Percentiles rank a stretch among this genome's conserved stretches.
phyloP scores from a whole-genome alignment of 2,329 filamentous ascomycete species.

The Thelonectria rubi region DNA sequence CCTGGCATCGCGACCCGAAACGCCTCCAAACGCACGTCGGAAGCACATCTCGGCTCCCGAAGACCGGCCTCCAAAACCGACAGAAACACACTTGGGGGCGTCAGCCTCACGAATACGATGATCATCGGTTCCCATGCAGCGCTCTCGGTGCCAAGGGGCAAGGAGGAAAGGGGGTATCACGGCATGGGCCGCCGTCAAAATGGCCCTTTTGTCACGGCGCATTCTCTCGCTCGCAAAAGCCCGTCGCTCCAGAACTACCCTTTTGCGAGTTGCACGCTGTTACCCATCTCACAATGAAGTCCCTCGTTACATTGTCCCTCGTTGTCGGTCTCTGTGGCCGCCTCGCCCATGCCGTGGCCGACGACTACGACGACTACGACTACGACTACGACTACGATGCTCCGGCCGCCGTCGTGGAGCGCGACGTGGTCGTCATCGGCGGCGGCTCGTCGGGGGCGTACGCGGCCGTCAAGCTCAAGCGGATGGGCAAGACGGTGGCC shows the following conservation, averaged over 20 bases:
- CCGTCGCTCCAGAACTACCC: slow-evolving; percentile 6
- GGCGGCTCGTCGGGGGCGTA: slow-evolving; percentile 33
- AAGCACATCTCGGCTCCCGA: slow-evolving; percentile 22
- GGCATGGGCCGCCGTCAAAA: slow-evolving; percentile 33
- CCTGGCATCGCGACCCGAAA: slow-evolving; percentile 3
- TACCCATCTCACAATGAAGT: slow-evolving; percentile 30
- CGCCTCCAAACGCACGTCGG: slow-evolving; percentile 1
- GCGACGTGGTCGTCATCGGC: slow-evolving; percentile 31
- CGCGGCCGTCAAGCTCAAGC: slow-evolving; percentile 31
- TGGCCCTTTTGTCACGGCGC: slow-evolving; percentile 24
- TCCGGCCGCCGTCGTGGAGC: slow-evolving; percentile 9
- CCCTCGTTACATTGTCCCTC: slow-evolving; percentile 33
- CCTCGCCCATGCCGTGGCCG: slow-evolving; percentile 21
- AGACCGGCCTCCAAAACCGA: neutral
- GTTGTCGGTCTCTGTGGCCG: slow-evolving; percentile 22
- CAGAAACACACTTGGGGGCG: neutral
- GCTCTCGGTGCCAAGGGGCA: no score
- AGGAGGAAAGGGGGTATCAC: slow-evolving; percentile 32
- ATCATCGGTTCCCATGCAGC: no score
- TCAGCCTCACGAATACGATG: slow-evolving; percentile 24
- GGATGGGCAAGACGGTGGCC: slow-evolving; percentile 32
- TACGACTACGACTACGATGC: neutral
- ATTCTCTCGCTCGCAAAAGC: no score
- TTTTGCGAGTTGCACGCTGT: slow-evolving; percentile 20
- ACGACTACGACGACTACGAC: neutral